These are phyloP conservation scores for Xerophyta viscosa DNA, from an alignment of 106 monocot genomes.

Conservation along the genomic window DNA sequence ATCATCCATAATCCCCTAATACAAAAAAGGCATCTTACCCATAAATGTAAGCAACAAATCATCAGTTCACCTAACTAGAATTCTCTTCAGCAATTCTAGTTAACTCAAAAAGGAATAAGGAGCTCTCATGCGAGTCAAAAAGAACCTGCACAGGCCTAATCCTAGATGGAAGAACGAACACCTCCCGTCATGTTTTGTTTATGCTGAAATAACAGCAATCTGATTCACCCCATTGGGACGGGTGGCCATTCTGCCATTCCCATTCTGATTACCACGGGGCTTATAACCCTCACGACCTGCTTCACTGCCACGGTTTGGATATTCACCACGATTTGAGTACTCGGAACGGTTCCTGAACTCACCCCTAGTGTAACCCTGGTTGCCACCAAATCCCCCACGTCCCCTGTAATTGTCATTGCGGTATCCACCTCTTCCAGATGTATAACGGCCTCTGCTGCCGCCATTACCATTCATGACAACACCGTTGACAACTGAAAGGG, in stretches of 20 bases:
- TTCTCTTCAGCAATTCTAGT: too few relatives aligned
- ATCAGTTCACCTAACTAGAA: too few relatives aligned
- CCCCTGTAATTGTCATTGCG: slow-evolving; percentile 44
- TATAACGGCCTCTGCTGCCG: slow-evolving; percentile 37
- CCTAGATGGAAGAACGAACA: too few relatives aligned
- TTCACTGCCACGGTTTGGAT: too few relatives aligned
- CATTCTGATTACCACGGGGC: slow-evolving; percentile 16
- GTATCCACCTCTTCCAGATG: slow-evolving; percentile 28
- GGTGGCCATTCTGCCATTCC: slow-evolving; percentile 9
- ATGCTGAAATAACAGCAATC: slow-evolving; percentile 16
- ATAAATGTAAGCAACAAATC: too few relatives aligned
- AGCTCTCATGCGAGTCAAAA: too few relatives aligned
- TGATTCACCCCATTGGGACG: slow-evolving; percentile 8
- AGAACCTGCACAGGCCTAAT: too few relatives aligned
- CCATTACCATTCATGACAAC: slow-evolving; percentile 21
- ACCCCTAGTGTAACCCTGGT: slow-evolving; percentile 18
- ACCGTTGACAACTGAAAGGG: slow-evolving; percentile 31
- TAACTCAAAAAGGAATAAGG: too few relatives aligned
- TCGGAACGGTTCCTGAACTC: slow-evolving; percentile 28
- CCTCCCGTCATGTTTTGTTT: too few relatives aligned
- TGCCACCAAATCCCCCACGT: slow-evolving; percentile 18
- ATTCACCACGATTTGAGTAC: slow-evolving; percentile 15
- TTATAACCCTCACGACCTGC: slow-evolving; percentile 22
- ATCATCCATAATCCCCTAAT: too few relatives aligned
- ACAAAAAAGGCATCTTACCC: too few relatives aligned